phyloP scores from a whole-genome alignment of 1,284 basidiomycete genomes.

The Cutaneotrichosporon curvatum region DNA sequence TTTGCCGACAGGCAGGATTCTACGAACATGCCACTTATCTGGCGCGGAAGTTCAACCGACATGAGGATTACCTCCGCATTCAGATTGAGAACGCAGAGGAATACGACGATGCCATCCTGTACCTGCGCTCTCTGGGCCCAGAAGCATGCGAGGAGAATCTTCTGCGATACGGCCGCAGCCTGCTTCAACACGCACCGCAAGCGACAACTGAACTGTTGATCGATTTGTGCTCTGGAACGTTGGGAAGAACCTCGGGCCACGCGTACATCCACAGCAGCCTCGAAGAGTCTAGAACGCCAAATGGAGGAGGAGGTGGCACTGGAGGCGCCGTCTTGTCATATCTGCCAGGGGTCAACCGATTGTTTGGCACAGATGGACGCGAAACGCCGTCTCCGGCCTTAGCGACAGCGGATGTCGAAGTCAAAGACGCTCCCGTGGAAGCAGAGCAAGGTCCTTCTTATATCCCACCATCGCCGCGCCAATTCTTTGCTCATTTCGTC shows the following conservation, averaged over 20 bases:
- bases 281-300: conserved; percentile 16
- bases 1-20: conserved; percentile 93
- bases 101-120: conserved; percentile 71
- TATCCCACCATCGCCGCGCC: conserved; percentile 68
- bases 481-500: conserved; percentile 92
- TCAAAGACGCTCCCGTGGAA: background rate
- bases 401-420: background rate
- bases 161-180: conserved; percentile 71
- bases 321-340: conserved; percentile 68
- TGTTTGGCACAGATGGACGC: conserved; percentile 8
- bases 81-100: conserved; percentile 88
- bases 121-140: conserved; percentile 68
- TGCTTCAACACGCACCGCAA: conserved; percentile 72
- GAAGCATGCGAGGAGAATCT: conserved; percentile 69
- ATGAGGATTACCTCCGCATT: conserved; percentile 89
- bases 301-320: conserved; percentile 2
- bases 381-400: background rate
- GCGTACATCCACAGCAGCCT: conserved; percentile 10
- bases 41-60: conserved; percentile 79
- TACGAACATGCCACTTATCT: conserved; percentile 92
- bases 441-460: conserved; percentile 25
- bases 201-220: conserved; percentile 86
- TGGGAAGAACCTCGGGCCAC: conserved; percentile 26
- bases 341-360: conserved; percentile 59
- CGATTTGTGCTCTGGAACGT: conserved; percentile 74